Conservation (phyloP, 768 basidiomycete species). For the Naganishia antarctica region DNA sequence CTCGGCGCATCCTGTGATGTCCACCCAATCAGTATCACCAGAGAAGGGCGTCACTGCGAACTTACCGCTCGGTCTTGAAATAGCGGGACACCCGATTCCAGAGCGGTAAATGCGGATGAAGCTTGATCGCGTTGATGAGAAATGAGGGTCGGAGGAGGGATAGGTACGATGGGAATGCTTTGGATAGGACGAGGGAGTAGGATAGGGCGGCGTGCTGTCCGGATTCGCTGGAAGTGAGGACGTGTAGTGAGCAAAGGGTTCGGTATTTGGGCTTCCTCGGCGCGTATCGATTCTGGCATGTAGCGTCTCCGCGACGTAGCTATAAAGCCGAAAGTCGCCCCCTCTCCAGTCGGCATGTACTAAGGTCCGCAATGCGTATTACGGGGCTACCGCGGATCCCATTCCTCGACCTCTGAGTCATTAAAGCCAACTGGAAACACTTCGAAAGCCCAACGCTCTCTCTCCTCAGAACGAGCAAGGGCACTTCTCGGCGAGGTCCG, state of each 20-base stretch:
- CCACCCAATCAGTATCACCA: conserved; percentile 6
- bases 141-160: conserved; percentile 49
- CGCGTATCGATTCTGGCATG: too few relatives aligned
- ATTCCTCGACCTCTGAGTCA: too few relatives aligned
- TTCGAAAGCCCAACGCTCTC: too few relatives aligned
- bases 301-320: too few relatives aligned
- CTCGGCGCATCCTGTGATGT: conserved; percentile 46
- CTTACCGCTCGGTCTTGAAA: conserved; percentile 48
- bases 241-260: not conserved
- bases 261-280: too few relatives aligned
- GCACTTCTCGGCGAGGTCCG: too few relatives aligned
- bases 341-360: too few relatives aligned
- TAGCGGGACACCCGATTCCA: conserved; percentile 43
- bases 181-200: conserved; percentile 49
- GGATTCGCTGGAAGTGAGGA: conserved; percentile 36
- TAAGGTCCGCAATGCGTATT: too few relatives aligned
- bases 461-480: too few relatives aligned
- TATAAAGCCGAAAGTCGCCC: too few relatives aligned
- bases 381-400: too few relatives aligned
- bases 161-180: conserved; percentile 48
- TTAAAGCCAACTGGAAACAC: too few relatives aligned
- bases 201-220: conserved; percentile 49
- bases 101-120: conserved; percentile 49
- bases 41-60: not conserved
- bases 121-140: conserved; percentile 42